Conservation (phyloP, 768 basidiomycete species). For the Suillus lakei region DNA sequence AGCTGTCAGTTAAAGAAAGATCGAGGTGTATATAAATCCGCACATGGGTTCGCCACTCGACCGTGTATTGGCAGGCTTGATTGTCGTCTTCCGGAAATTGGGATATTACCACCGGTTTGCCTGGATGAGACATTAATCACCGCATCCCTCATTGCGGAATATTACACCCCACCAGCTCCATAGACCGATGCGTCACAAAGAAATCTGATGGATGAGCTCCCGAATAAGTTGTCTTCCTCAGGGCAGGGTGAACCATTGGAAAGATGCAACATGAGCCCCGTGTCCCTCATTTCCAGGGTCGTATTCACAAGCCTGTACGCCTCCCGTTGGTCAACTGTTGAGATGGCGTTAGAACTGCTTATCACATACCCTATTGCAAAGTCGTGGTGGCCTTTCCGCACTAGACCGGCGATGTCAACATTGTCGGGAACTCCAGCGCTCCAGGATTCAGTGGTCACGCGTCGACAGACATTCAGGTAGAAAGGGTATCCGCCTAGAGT, state of each 20-base stretch:
- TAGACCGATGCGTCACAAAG: conserved; percentile 73
- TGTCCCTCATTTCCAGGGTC: conserved; percentile 57
- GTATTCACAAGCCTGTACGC: conserved; percentile 51
- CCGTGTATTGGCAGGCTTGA: conserved; percentile 72
- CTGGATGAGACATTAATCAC: conserved; percentile 25
- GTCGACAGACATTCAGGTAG: conserved; percentile 68
- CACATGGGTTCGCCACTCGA: conserved; percentile 88
- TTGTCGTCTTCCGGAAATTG: conserved; percentile 68
- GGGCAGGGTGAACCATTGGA: conserved; percentile 70
- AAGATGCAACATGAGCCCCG: conserved; percentile 59
- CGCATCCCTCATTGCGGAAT: not conserved
- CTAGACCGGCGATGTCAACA: conserved; percentile 64
- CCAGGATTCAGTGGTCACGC: conserved; percentile 61
- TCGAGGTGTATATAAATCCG: conserved; percentile 22
- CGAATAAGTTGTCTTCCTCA: conserved; percentile 44
- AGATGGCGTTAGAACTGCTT: not conserved
- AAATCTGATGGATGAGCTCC: conserved; percentile 75
- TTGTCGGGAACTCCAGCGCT: conserved; percentile 55
- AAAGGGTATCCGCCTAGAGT: conserved; percentile 52
- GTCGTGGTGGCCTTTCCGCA: conserved; percentile 64
- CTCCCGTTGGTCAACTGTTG: not conserved
- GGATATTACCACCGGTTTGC: conserved; percentile 60
- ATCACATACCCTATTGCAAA: conserved; percentile 69
- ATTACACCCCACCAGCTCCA: conserved; percentile 45
- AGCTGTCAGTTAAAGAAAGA: not conserved